Conservation (phyloP, 2,329 filamentous ascomycete genomes). For the Fusarium longipes region DNA sequence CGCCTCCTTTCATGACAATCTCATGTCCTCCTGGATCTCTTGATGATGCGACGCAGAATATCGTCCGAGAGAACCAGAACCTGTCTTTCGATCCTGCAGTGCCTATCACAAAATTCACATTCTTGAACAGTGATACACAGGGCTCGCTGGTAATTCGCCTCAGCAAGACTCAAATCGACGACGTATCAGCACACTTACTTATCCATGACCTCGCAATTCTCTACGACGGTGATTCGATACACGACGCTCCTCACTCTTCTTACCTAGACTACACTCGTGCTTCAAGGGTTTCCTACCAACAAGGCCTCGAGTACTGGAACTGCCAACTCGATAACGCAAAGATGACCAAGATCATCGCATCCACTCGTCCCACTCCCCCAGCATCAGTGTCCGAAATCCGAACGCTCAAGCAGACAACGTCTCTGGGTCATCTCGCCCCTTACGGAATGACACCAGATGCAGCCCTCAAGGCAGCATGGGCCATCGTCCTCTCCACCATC, state of each 20-base stretch:
- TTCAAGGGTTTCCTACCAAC: slow-evolving; percentile 52
- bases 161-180: slow-evolving; percentile 62
- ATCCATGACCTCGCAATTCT: slow-evolving; percentile 61
- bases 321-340: slow-evolving; percentile 57
- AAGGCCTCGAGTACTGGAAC: slow-evolving; percentile 60
- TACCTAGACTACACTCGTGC: slow-evolving; percentile 62
- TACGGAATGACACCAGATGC: slow-evolving; percentile 62
- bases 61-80: slow-evolving; percentile 57
- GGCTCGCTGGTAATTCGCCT: slow-evolving; percentile 61
- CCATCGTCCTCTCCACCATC: slow-evolving; percentile 63
- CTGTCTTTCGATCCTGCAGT: slow-evolving; percentile 54
- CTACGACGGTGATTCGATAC: slow-evolving; percentile 52
- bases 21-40: slow-evolving; percentile 56
- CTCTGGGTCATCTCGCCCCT: slow-evolving; percentile 55
- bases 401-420: slow-evolving; percentile 55
- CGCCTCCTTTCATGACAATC: slow-evolving; percentile 58
- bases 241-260: slow-evolving; percentile 52
- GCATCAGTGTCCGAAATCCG: slow-evolving; percentile 51
- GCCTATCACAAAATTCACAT: slow-evolving; percentile 62
- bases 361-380: slow-evolving; percentile 55
- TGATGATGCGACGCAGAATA: slow-evolving; percentile 52
- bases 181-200: slow-evolving; percentile 57
- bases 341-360: slow-evolving; percentile 60
- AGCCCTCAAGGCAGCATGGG: slow-evolving; percentile 69
- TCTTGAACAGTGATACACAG: slow-evolving; percentile 60